Base-by-base conservation (phyloP, 2,329 filamentous ascomycete species). In the Colletotrichum sp. region DNA sequence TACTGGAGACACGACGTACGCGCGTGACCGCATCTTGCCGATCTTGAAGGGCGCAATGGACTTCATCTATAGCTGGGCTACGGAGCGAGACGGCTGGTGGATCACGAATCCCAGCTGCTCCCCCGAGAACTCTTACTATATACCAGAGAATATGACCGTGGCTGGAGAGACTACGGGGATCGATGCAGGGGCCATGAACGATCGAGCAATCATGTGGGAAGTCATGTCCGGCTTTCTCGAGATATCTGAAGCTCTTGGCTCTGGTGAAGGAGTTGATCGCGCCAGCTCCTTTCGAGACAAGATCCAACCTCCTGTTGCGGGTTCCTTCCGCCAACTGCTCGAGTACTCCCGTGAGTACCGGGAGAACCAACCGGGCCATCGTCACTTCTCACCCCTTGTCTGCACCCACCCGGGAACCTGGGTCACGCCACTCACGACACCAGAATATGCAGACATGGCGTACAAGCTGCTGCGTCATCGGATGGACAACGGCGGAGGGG, bases 301-400 rank as follows among this genome's bases (percentile, higher is more conserved):
- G 1, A 67, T 75, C 15, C 27, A 63, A 25, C 64, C 60, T 11
- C 68, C 69, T 3, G 55, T 44, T 19, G 68, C 61, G 4, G 79
- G 3, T 59, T 81, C 13, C 0, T 81, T 79, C 19, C 84, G 84
- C 3, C 80, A 83, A 28, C 81, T 87, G n/a, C 84, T 85, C n/a
- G 86, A 87, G 79, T 87, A 85, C 84, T 67, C 64, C 12, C 27
- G 11, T 6, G 81, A 87, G n/a, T 84, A 85, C 63, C 75, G 78
- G 8, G 86, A 84, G 74, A 80, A 83, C 6, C 88, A 89, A 64
- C 87, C 85, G 0, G 88, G 87, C 0, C 88, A 90, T 75, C 84
- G 88, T 0, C 89, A 90, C 70, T 83, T 89, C 5, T 89, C 87
- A 0, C 88, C 88, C 70, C 82, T 90, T 1, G 89, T 86, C 75